Base-by-base conservation (phyloP, 2,329 filamentous ascomycete genomes). In the Xylariaceae sp. region DNA sequence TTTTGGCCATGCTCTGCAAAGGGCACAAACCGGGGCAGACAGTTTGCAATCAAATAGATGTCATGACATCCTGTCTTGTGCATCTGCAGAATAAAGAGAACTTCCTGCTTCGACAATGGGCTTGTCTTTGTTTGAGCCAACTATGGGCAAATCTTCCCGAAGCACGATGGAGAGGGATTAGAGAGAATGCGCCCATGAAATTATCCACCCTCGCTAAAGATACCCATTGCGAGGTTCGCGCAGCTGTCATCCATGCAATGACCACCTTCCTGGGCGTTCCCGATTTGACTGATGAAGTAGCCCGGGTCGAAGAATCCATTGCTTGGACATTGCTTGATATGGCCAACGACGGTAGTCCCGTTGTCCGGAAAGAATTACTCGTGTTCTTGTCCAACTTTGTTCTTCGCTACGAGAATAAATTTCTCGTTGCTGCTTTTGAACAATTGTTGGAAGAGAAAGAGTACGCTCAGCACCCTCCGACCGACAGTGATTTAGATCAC, bases 1-100 rank as follows among this genome's bases (percentile, higher is more conserved):
- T 98, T 50, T 81, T 97, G 34, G 87, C 92, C 21, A 95, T 96
- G 79, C 89, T 98, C 52, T 98, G 93, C 79, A 95, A 93, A 63
- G 87, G 87, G 53, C 95, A 95, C 67, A 86, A 85, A 53, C 88
- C 93, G 52, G 93, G 92, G 2, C 91, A 96, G 65, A 85, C 85
- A 40, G 91, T 95, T 10, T 96, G 91, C 63, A 84, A 96, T 56
- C 88, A 88, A 55, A 87, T 86, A 0, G 91, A 95, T 54, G 84
- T 97, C 51, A 92, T 97, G 73, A 83, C 86, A 29, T 92, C 86
- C 56, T 97, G 92, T 62, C 71, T 97, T 33, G 75, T 79, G 5
- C 91, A 97, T 66, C 74, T 97, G 33, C 79, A 82, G 49, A 93
- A 96, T 62, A 80, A 86, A 46, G 86, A 94, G 52, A 96, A 95